These are phyloP conservation scores for Chrysosphaeria jannelii DNA, from an alignment of 2,329 filamentous ascomycete genomes.

Conservation along the genomic window DNA sequence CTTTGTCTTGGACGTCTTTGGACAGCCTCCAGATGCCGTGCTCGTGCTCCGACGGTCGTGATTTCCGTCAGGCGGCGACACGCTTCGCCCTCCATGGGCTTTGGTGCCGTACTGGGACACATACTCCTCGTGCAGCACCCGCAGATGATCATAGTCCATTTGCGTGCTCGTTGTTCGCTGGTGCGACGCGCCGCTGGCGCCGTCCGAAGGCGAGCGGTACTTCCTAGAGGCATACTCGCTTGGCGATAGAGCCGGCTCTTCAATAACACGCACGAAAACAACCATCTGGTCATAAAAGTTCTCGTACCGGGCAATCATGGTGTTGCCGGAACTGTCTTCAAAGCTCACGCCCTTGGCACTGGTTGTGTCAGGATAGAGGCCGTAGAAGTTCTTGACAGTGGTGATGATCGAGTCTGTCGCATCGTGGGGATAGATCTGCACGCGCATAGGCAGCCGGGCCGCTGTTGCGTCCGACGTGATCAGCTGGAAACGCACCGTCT, in stretches of 20 bases:
- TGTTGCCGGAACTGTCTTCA: conserved; percentile 68
- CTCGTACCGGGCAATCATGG: conserved; percentile 82
- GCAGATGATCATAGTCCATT: conserved; percentile 3
- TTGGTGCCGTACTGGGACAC: conserved; percentile 38
- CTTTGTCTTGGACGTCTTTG: conserved; percentile 29
- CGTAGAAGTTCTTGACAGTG: conserved; percentile 97
- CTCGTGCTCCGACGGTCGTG: conserved; percentile 54
- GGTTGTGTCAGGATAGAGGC: conserved; percentile 48
- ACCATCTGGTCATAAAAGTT: conserved; percentile 84
- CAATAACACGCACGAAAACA: conserved; percentile 70
- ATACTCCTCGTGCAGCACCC: conserved; percentile 21
- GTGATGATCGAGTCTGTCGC: conserved; percentile 93
- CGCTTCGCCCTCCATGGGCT: conserved; percentile 45
- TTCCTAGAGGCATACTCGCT: conserved; percentile 10
- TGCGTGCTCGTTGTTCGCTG: too few relatives aligned
- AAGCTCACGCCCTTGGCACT: conserved; percentile 70
- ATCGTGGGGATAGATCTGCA: conserved; percentile 84
- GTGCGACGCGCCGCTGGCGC: not conserved
- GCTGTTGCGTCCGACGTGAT: conserved; percentile 36
- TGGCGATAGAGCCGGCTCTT: conserved; percentile 18
- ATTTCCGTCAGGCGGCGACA: conserved; percentile 35
- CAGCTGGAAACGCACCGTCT: conserved; percentile 55
- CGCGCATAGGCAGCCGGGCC: conserved; percentile 54
- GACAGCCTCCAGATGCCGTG: too few relatives aligned
- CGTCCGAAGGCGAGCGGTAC: conserved; percentile 3